A percentile compares a stretch with the other conserved stretches of the same genome.
Conservation (phyloP, 1,284 basidiomycete genomes). For the Naganishia cerealis region DNA sequence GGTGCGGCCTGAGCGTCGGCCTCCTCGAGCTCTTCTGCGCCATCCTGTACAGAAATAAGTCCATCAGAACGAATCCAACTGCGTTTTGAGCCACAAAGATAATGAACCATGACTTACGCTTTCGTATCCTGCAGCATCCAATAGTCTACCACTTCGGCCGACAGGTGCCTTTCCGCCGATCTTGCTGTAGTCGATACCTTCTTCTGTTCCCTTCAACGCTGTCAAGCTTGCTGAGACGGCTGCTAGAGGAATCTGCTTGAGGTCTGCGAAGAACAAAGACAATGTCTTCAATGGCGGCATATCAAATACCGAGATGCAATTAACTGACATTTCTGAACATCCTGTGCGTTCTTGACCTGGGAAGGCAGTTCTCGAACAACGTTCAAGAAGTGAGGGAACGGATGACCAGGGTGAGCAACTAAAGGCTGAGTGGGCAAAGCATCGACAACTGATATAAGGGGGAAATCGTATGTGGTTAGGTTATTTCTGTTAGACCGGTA, state of each 20-base stretch:
- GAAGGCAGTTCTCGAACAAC: constrained; percentile 44
- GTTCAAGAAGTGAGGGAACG: constrained; percentile 52
- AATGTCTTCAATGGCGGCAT: background rate
- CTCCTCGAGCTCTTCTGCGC: constrained; percentile 45
- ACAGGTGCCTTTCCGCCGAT: constrained; percentile 25
- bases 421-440: constrained; percentile 37
- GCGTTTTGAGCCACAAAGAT: too few species aligned
- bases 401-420: constrained; percentile 49
- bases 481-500: background rate
- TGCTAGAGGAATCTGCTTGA: constrained; percentile 48
- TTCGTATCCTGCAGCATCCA: constrained; percentile 53
- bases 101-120: background rate
- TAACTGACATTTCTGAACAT: constrained; percentile 51
- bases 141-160: constrained; percentile 37
- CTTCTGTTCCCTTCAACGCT: constrained; percentile 46
- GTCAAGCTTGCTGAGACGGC: constrained; percentile 49
- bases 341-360: constrained; percentile 47
- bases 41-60: constrained; percentile 38
- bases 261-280: constrained; percentile 37
- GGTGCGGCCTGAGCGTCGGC: constrained; percentile 25
- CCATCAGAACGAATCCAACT: background rate
- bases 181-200: constrained; percentile 39
- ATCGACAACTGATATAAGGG: constrained; percentile 20
- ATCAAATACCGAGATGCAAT: background rate
- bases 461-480: background rate